Percentiles rank a stretch among this genome's conserved stretches.
Evolutionary conservation across 768 basidiomycete genomes (phyloP).

Genomic region (Tephrocybe rancida): DNA sequence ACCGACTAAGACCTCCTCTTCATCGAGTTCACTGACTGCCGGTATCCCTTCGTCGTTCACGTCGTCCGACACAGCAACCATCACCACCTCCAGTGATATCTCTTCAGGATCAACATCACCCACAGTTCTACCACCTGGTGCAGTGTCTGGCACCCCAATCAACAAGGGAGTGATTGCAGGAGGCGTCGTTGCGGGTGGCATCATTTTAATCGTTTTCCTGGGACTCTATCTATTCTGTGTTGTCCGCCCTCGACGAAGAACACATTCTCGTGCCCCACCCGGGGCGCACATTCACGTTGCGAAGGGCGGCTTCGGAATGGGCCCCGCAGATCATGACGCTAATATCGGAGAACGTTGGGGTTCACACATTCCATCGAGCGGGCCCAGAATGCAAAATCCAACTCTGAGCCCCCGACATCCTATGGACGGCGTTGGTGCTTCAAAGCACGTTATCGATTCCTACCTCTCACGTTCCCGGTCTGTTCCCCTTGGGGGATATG

Average conservation of each 20-base stretch:
- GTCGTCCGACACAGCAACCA: conserved; percentile 19
- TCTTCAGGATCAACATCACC: conserved; percentile 14
- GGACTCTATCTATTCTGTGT: conserved; percentile 33
- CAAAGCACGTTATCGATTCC: conserved; percentile 11
- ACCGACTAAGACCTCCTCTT: no score
- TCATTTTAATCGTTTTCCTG: conserved; percentile 32
- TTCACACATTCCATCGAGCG: conserved; percentile 8
- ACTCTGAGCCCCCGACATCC: conserved; percentile 2
- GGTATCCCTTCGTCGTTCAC: conserved; percentile 7
- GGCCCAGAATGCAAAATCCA: conserved; percentile 5
- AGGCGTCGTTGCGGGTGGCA: conserved; percentile 49
- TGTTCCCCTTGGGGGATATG: conserved; percentile 2
- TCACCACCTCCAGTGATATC: no score
- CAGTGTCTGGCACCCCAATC: conserved; percentile 23
- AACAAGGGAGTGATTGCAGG: conserved; percentile 53
- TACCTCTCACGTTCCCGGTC: conserved; percentile 14
- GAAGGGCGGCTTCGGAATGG: neutral
- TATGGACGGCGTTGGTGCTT: neutral
- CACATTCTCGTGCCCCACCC: neutral
- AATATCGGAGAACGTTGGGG: conserved; percentile 17
- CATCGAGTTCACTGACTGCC: conserved; percentile 12
- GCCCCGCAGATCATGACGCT: neutral
- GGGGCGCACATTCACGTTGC: neutral
- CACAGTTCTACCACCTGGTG: conserved; percentile 20
- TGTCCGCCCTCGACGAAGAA: conserved; percentile 4